Conservation (phyloP, 768 basidiomycete genomes). For the Boletus insuetus region DNA sequence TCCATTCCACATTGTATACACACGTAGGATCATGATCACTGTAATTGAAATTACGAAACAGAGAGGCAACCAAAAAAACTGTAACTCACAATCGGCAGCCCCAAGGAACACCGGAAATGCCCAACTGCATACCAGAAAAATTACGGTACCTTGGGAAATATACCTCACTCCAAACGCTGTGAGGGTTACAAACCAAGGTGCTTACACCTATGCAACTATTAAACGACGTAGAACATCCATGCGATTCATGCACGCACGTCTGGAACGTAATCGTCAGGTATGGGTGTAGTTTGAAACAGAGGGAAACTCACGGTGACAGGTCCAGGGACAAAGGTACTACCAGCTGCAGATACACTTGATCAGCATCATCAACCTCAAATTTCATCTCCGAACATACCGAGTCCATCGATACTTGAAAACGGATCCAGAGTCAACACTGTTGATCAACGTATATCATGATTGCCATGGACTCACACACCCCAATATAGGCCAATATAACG, state of each 20-base stretch:
- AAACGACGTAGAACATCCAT: not conserved
- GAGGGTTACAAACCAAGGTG: not conserved
- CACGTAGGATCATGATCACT: conserved; percentile 10
- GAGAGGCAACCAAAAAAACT: too few relatives aligned
- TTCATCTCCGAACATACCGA: not conserved
- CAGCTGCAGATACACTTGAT: not conserved
- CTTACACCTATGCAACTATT: conserved; percentile 2
- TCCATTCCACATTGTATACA: conserved; percentile 1
- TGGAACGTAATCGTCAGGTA: not conserved
- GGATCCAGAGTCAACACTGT: not conserved
- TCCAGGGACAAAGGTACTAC: not conserved
- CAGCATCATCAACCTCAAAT: not conserved
- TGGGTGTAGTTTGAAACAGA: too few relatives aligned
- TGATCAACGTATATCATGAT: not conserved
- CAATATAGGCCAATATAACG: not conserved
- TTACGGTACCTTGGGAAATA: not conserved
- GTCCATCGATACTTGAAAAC: not conserved
- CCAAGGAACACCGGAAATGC: not conserved
- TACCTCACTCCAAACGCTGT: not conserved
- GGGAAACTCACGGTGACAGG: not conserved
- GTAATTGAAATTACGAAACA: not conserved
- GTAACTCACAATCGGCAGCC: conserved; percentile 2
- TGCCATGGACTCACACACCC: not conserved
- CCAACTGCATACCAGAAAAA: not conserved
- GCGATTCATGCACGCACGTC: not conserved